These are phyloP conservation scores for Xylaria sp. DNA, from an alignment of 2,329 filamentous ascomycete species.

Conservation along the genomic window DNA sequence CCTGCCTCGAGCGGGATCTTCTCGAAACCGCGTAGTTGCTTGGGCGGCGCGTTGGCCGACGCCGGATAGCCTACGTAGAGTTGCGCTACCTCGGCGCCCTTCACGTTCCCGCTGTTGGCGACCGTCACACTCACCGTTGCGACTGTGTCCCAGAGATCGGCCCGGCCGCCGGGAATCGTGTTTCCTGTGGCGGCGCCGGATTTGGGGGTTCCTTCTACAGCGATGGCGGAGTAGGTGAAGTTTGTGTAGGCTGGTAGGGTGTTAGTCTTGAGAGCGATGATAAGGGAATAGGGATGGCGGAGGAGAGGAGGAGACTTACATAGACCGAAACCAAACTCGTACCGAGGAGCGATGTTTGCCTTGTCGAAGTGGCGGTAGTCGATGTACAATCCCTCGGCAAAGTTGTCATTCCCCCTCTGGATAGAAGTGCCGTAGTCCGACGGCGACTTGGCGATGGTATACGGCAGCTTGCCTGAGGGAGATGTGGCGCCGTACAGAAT, in stretches of 20 bases:
- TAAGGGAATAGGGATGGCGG: background rate
- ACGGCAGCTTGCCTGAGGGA: slow-evolving; percentile 55
- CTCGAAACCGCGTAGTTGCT: slow-evolving; percentile 66
- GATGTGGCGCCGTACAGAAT: slow-evolving; percentile 67
- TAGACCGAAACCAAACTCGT: slow-evolving; percentile 69
- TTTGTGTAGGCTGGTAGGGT: slow-evolving; percentile 65
- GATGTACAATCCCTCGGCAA: slow-evolving; percentile 64
- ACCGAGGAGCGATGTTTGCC: slow-evolving; percentile 61
- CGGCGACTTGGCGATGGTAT: slow-evolving; percentile 56
- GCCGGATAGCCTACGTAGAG: slow-evolving; percentile 56
- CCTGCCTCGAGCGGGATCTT: slow-evolving; percentile 60
- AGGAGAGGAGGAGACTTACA: slow-evolving; percentile 45
- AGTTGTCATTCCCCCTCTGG: slow-evolving; percentile 54
- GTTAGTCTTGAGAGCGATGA: background rate
- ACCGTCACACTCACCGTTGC: slow-evolving; percentile 63
- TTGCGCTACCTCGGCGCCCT: slow-evolving; percentile 71
- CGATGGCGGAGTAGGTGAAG: slow-evolving; percentile 64
- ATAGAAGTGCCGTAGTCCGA: slow-evolving; percentile 52
- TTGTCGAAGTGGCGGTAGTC: slow-evolving; percentile 70
- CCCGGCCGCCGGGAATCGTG: slow-evolving; percentile 50
- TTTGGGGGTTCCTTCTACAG: slow-evolving; percentile 45
- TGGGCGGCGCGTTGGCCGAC: slow-evolving; percentile 47
- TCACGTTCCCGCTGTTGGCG: slow-evolving; percentile 66
- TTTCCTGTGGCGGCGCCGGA: slow-evolving; percentile 49
- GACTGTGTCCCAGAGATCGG: slow-evolving; percentile 53